Evolutionary conservation across 768 basidiomycete genomes (phyloP).

Genomic region (Goffeauzyma gilvescens): DNA sequence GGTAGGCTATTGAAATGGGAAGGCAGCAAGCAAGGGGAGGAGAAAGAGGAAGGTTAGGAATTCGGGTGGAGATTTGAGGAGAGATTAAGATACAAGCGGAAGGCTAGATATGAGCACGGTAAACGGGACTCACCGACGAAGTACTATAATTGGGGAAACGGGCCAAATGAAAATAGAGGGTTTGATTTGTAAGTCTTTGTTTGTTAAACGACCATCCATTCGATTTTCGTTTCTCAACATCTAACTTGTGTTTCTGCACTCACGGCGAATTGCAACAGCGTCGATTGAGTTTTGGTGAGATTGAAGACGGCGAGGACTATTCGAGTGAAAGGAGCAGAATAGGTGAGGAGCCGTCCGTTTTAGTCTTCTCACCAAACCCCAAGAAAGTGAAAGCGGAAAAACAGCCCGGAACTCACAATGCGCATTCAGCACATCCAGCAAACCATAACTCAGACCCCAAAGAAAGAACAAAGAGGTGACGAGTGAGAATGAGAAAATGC

Average conservation of each 20-base stretch:
- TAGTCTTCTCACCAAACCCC: too few relatives aligned
- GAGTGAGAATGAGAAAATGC: slow-evolving; percentile 5
- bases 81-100: too few relatives aligned
- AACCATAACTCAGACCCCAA: slow-evolving; percentile 10
- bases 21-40: background rate
- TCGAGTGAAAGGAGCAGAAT: background rate
- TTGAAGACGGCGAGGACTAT: slow-evolving; percentile 10
- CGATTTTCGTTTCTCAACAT: too few relatives aligned
- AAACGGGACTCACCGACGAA: slow-evolving; percentile 10
- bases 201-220: too few relatives aligned
- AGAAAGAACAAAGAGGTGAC: slow-evolving; percentile 10
- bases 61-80: too few relatives aligned
- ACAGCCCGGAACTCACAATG: background rate
- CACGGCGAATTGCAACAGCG: slow-evolving; percentile 17
- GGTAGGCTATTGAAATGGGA: slow-evolving; percentile 11
- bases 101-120: too few relatives aligned
- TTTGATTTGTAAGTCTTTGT: too few relatives aligned
- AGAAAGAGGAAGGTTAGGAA: too few relatives aligned
- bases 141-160: too few relatives aligned
- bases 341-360: background rate
- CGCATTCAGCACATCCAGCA: slow-evolving; percentile 9
- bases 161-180: too few relatives aligned
- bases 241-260: too few relatives aligned
- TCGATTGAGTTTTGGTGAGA: slow-evolving; percentile 11
- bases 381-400: background rate